Evolutionary conservation across 257 asterid species (phyloP).

Genomic region (Lycium barbarum): DNA sequence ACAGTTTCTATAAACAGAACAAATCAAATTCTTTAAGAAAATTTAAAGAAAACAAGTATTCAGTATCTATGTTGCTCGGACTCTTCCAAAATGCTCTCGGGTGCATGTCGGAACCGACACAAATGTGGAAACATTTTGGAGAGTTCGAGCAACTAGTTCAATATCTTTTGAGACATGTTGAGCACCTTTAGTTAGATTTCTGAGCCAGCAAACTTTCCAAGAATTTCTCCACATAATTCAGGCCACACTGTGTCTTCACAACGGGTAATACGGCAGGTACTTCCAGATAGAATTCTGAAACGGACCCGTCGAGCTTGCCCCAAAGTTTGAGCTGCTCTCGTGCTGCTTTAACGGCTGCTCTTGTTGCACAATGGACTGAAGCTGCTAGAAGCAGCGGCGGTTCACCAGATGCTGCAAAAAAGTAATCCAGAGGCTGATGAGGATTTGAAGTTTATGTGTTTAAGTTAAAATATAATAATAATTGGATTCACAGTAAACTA

Average conservation of each 20-base stretch:
- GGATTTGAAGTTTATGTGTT: no score
- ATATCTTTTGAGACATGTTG: neutral
- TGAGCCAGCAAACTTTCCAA: conserved; percentile 40
- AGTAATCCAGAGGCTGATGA: neutral
- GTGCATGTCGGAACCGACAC: neutral
- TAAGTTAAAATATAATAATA: neutral
- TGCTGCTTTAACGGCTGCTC: conserved; percentile 75
- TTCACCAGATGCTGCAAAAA: conserved; percentile 75
- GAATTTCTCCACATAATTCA: conserved; percentile 56
- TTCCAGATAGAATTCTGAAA: conserved; percentile 50
- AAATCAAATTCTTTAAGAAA: neutral
- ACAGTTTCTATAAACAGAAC: neutral
- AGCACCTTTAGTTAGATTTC: conserved; percentile 22
- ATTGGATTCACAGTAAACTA: neutral
- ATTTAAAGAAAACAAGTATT: neutral
- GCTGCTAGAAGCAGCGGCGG: conserved; percentile 79
- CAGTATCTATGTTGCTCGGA: neutral
- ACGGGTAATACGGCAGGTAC: conserved; percentile 77
- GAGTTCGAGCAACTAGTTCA: neutral
- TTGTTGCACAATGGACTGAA: conserved; percentile 76
- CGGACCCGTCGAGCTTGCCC: conserved; percentile 56
- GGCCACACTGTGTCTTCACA: conserved; percentile 73
- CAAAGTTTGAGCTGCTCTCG: conserved; percentile 60
- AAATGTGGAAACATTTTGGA: rapidly evolving
- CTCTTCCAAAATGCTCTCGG: neutral